A percentile compares a stretch with the other conserved stretches of the same genome.
phyloP scores from a whole-genome alignment of 2,329 filamentous ascomycete genomes.

The Zymoseptoria crescenta region DNA sequence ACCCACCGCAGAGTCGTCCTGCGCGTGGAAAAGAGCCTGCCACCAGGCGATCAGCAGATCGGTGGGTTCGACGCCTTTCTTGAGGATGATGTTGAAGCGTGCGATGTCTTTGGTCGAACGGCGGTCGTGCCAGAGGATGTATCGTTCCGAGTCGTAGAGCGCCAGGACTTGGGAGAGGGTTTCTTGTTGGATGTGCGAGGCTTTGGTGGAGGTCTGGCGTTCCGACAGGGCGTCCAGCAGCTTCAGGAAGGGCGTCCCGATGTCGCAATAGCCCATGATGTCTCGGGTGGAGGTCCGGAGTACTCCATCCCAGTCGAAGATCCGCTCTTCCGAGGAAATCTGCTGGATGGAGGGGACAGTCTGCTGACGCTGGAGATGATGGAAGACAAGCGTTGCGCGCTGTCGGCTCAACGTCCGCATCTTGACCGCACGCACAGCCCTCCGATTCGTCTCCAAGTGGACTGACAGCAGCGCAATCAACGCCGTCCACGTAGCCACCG shows the following conservation, averaged over 20 bases:
- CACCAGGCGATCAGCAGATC: slow-evolving; percentile 55
- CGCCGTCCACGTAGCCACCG: slow-evolving; percentile 62
- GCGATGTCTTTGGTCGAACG: slow-evolving; percentile 26
- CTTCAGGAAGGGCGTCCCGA: slow-evolving; percentile 38
- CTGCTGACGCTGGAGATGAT: slow-evolving; percentile 38
- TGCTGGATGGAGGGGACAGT: slow-evolving; percentile 55
- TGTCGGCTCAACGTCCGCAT: slow-evolving; percentile 83
- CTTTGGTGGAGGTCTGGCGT: slow-evolving; percentile 24
- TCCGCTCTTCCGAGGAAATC: slow-evolving; percentile 51
- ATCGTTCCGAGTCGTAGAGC: slow-evolving; percentile 40
- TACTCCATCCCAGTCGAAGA: slow-evolving; percentile 58
- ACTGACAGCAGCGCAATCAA: slow-evolving; percentile 64
- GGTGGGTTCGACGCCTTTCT: slow-evolving; percentile 44
- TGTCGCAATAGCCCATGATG: slow-evolving; percentile 46
- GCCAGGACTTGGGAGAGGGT: slow-evolving; percentile 39
- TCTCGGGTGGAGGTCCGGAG: slow-evolving; percentile 46
- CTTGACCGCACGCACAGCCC: slow-evolving; percentile 73
- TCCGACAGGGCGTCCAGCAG: slow-evolving; percentile 18
- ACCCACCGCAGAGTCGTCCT: not conserved
- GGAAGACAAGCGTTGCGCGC: slow-evolving; percentile 70
- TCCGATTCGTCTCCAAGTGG: slow-evolving; percentile 79
- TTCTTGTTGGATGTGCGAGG: slow-evolving; percentile 6
- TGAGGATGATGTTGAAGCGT: slow-evolving; percentile 52
- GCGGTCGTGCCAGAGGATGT: slow-evolving; percentile 51
- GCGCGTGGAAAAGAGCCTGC: slow-evolving; percentile 43